Base-by-base conservation (phyloP, 306 rosid genomes). In the Cicer cuneatum region DNA sequence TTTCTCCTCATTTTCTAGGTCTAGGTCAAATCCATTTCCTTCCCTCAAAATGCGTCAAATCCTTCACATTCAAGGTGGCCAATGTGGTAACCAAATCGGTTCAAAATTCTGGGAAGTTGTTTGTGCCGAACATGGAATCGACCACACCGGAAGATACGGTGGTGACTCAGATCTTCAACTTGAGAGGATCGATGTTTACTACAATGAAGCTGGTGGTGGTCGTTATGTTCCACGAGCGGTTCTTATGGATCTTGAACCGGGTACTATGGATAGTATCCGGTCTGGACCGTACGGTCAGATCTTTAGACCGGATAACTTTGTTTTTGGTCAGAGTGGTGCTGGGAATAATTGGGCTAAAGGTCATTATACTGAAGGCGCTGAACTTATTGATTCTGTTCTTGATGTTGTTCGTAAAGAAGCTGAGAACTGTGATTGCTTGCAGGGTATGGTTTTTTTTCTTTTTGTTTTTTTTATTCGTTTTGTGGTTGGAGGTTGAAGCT, bases 1-100 rank as follows among this genome's bases (percentile, higher is more conserved):
- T 8, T 52, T 52, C 35, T 19, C 10, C 8, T 2, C 14, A 9
- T 29, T 29, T 29, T 29, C 33, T 29, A 29, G 33, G 33, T 29
- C 33, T 29, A 29, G 33, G 33, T 29, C 33, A 33, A 57, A 57
- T 15, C 35, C 2, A 8, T 49, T 7, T 5, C 56, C 12, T 14
- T 6, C 10, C 24, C 1, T 10, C 51, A 41, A 10, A 45, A 66
- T 66, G 71, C 71, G 71, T 66, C 54, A 66, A 46, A 66, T 66
- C 18, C 71, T 66, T 13, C 71, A 66, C 71, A 66, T 66, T 18
- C 71, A 66, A n/a, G 71, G 71, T 43, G 71, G 71, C 7, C 71
- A 66, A 39, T 66, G 71, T 18, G 71, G 71, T 8, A 66, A 66
- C 54, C 71, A 59, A 59, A 59, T 59, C 19, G 66, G 66, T 2